Evolutionary conservation across 345 rosid species (phyloP).

Genomic region (Salix arbutifolia): DNA sequence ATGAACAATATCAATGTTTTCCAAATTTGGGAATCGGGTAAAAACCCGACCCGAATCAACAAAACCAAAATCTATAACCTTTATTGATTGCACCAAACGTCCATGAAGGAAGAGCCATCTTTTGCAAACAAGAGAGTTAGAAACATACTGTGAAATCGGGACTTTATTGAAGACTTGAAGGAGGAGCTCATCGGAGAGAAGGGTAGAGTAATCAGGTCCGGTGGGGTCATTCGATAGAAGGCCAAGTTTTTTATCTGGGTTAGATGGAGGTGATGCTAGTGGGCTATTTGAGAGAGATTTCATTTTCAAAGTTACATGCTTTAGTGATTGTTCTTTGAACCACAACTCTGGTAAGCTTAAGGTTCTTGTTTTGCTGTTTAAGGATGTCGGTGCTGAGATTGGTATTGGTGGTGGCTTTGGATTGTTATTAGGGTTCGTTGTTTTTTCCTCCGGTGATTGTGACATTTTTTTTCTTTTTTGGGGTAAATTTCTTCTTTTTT

Average conservation of each 20-base stretch:
- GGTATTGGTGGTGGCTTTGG: constrained; percentile 4
- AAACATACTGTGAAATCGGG: constrained; percentile 48
- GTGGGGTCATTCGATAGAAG: constrained; percentile 1
- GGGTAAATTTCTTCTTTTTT: background rate
- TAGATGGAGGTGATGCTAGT: constrained; percentile 19
- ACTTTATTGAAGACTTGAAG: constrained; percentile 54
- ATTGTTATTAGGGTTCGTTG: background rate
- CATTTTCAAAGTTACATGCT: constrained; percentile 29
- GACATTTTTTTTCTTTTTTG: constrained; percentile 15
- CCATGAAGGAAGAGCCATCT: constrained; percentile 84
- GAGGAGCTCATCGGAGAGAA: constrained; percentile 64
- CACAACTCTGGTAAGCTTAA: constrained; percentile 18
- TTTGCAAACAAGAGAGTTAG: constrained; percentile 71
- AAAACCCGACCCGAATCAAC: constrained; percentile 60
- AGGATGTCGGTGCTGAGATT: background rate
- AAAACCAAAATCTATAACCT: constrained; percentile 66
- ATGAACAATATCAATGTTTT: constrained; percentile 50
- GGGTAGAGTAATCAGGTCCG: constrained; percentile 31
- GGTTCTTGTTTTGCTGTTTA: constrained; percentile 1
- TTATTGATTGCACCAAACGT: constrained; percentile 57
- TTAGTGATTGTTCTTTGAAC: constrained; percentile 18
- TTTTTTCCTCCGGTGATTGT: constrained; percentile 6
- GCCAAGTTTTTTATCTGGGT: background rate
- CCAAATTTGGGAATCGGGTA: constrained; percentile 65
- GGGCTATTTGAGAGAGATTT: constrained; percentile 16